Evolutionary conservation across 306 rosid genomes (phyloP), one percentile per base, ranked within the genome.

Genomic region (Psophocarpus tetragonolobus): DNA sequence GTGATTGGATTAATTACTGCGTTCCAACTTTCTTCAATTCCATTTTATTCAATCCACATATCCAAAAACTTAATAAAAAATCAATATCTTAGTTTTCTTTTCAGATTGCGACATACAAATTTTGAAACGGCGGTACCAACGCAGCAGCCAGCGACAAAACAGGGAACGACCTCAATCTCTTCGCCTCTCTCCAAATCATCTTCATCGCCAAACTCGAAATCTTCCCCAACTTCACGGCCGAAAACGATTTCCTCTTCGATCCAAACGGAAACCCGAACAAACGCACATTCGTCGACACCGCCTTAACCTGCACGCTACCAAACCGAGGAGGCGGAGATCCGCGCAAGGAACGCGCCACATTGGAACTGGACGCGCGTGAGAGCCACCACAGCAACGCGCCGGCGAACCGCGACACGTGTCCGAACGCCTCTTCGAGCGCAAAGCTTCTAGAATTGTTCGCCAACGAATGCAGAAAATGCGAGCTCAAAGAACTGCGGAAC

Each of bases 81-180:
- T 50, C 3, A 20, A 21, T 0, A 78, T 61, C 39, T 7, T 0
- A 18, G 4, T 51, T 13, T 8, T n/a, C 6, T 51, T 13, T 8
- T n/a, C 6, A 2, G 18, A 6, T 26, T 2, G 18, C n/a, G 14
- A 75, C 91, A 66, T 81, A 96, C 99, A 92, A 76, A 80, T 86
- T 90, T 50, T 90, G 90, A 68, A 92, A 75, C 18, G 99, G 98
- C 5, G 97, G 90, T 11, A 90, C 87, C 85, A 92, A 79, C 20
- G 90, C 97, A 2, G 97, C 90, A 54, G 94, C 96, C 6, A 95
- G 68, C 0, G 93, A 86, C 17, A 91, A 83, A 77, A 88, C 48
- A 82, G 94, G 89, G 62, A 60, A 78, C 1, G 90, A 84, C 32
- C 83, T 89, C 54, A 88, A 61, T 81, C 77, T 84, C 63, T 82